Evolutionary conservation across 495 filamentous ascomycete genomes (phyloP).

Genomic region (Podospora fimiseda): DNA sequence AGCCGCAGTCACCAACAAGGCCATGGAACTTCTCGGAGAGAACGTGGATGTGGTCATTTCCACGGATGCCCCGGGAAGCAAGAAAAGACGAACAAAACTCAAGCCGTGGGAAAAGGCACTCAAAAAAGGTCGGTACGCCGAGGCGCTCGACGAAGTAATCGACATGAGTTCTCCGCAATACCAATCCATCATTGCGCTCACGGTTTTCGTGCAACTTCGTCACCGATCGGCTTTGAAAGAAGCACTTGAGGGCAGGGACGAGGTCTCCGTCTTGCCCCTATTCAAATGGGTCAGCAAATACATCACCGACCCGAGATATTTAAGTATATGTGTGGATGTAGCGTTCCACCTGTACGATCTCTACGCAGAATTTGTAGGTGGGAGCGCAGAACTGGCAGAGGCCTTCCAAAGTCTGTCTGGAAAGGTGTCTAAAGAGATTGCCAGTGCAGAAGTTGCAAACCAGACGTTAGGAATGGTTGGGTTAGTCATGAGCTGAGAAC

Average conservation of each 20-base stretch:
- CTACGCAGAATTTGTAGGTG: conserved; percentile 73
- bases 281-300: conserved; percentile 75
- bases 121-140: conserved; percentile 66
- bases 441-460: conserved; percentile 70
- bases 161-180: conserved; percentile 38
- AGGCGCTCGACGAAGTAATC: conserved; percentile 74
- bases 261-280: conserved; percentile 71
- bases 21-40: conserved; percentile 79
- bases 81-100: conserved; percentile 55
- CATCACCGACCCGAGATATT: conserved; percentile 71
- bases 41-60: conserved; percentile 76
- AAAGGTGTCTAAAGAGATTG: conserved; percentile 68
- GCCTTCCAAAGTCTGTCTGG: conserved; percentile 57
- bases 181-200: conserved; percentile 57
- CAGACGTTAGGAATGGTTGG: conserved; percentile 80
- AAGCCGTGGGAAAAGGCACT: conserved; percentile 74
- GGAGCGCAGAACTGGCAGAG: conserved; percentile 63
- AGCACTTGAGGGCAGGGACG: conserved; percentile 76
- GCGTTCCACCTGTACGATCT: conserved; percentile 75
- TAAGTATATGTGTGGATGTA: conserved; percentile 70
- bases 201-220: conserved; percentile 71
- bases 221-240: conserved; percentile 84
- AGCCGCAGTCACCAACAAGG: conserved; percentile 64
- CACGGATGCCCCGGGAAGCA: conserved; percentile 9
- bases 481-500: no score